Percentiles rank a stretch among this genome's conserved stretches.
These are phyloP conservation scores for Arthroderma uncinatum DNA, from an alignment of 2,329 filamentous ascomycete genomes.

Conservation along the genomic window DNA sequence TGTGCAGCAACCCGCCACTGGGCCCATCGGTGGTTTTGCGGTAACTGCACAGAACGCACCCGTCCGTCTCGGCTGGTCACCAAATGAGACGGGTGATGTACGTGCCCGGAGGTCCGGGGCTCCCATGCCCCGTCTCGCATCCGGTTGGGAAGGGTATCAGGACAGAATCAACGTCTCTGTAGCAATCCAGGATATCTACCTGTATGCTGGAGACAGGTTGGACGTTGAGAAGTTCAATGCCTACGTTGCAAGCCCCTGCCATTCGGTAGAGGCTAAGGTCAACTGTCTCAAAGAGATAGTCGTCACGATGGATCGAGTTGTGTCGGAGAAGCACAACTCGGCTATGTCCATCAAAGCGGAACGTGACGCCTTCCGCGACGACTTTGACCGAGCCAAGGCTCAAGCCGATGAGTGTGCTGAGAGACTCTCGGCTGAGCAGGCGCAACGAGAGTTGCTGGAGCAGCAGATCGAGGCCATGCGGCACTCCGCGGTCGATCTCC, in stretches of 20 bases:
- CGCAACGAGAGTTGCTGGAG: not conserved
- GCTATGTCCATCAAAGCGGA: not conserved
- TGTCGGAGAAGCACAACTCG: not conserved
- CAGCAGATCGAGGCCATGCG: not conserved
- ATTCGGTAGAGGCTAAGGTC: not conserved
- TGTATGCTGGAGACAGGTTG: not conserved
- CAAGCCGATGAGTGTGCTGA: constrained; percentile 3
- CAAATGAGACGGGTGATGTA: not conserved
- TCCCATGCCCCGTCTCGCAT: not conserved
- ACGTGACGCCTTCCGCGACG: constrained; percentile 2
- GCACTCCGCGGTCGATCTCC: not conserved
- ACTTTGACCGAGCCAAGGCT: not conserved
- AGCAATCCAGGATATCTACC: constrained; percentile 4
- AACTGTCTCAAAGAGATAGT: not conserved
- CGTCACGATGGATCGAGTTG: constrained; percentile 2
- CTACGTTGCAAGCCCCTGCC: not conserved
- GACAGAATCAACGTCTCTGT: constrained; percentile 1
- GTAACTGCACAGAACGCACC: constrained; percentile 1
- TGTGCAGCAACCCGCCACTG: not conserved
- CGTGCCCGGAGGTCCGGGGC: not conserved
- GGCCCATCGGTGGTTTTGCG: not conserved
- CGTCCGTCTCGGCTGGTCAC: not conserved
- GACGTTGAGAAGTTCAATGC: constrained; percentile 3
- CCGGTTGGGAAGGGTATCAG: constrained; percentile 2
- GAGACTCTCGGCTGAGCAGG: constrained; percentile 1